Evolutionary conservation across 1,284 basidiomycete genomes (phyloP), one percentile per base, ranked within the genome.

Genomic region (Sporisorium exsertum): DNA sequence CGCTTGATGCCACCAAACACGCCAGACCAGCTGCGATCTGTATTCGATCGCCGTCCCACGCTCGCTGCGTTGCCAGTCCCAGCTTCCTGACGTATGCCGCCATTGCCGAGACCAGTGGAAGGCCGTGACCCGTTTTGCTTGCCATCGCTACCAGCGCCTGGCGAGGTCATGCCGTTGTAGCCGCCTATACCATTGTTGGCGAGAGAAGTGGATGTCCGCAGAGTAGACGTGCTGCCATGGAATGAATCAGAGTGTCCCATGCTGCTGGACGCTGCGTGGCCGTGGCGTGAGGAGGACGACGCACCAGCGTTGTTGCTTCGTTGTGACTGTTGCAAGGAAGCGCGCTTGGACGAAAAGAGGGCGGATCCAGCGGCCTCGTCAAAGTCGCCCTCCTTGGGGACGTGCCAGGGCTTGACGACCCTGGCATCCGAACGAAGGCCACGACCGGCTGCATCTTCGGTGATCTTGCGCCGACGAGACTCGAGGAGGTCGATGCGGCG

Each of bases 341-440:
- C 58, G 16, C 70, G 65, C 45, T 72, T 68, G 18, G 73, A 47
- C 7, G 72, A 64, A 53, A 79, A 79, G 26, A 68, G 58, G 20
- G 56, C 40, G 2, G 77, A 51, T 0, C 61, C 78, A 20, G 78
- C 80, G 10, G 80, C 80, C 51, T 81, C 70, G 46, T 81, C 79
- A 32, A 77, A 71, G 50, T 82, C 80, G 29, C 62, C 54, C n/a
- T 64, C 78, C 49, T 64, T 63, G 18, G 79, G 79, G 0, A 79
- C 78, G 42, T 77, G 70, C 73, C 78, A 77, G 0, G 81, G 80
- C 55, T 67, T 77, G 75, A 72, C 66, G 27, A 59, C 42, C 32
- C 65, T 62, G 16, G 64, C 71, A 33, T 72, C 70, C n/a, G 69
- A 62, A 35, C 43, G 43, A 42, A 62, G 20, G 33, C 62, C 70